Evolutionary conservation across 2,329 filamentous ascomycete species (phyloP).

Genomic region (Aschersonia sp.): DNA sequence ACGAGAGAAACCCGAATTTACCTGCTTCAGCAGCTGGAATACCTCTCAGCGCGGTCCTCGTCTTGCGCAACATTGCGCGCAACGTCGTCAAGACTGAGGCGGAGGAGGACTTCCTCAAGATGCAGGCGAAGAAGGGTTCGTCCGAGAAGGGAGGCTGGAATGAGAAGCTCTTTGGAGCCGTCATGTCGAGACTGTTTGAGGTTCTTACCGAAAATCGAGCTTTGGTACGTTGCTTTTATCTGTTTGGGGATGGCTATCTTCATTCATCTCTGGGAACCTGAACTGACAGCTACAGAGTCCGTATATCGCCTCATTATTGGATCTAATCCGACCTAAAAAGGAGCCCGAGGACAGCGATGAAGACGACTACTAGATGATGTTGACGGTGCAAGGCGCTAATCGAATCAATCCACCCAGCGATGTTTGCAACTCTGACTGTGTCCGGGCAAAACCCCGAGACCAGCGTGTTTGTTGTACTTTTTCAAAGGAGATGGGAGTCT

Average conservation of each 20-base stretch:
- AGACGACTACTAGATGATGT: neutral
- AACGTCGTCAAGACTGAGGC: conserved; percentile 48
- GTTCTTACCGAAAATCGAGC: conserved; percentile 55
- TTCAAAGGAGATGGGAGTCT: too few species aligned
- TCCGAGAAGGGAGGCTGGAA: conserved; percentile 45
- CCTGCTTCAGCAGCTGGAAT: conserved; percentile 57
- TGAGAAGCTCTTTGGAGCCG: conserved; percentile 50
- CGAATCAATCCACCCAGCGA: too few species aligned
- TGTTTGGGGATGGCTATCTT: neutral
- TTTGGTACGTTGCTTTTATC: conserved; percentile 28
- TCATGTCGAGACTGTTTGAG: conserved; percentile 51
- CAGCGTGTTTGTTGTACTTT: too few species aligned
- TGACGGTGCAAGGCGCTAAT: too few species aligned
- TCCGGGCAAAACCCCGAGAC: too few species aligned
- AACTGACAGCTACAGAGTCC: conserved; percentile 16
- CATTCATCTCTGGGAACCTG: too few species aligned
- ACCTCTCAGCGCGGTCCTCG: conserved; percentile 62
- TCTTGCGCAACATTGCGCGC: conserved; percentile 64
- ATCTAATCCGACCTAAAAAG: conserved; percentile 17
- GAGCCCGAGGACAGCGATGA: conserved; percentile 12
- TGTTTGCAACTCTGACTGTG: too few species aligned
- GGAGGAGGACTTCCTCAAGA: conserved; percentile 37
- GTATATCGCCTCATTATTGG: conserved; percentile 24
- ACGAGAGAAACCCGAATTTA: conserved; percentile 43
- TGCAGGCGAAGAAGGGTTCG: conserved; percentile 24